Base-by-base conservation (phyloP, 1,284 basidiomycete species). In the Fomitopsis pinicola region DNA sequence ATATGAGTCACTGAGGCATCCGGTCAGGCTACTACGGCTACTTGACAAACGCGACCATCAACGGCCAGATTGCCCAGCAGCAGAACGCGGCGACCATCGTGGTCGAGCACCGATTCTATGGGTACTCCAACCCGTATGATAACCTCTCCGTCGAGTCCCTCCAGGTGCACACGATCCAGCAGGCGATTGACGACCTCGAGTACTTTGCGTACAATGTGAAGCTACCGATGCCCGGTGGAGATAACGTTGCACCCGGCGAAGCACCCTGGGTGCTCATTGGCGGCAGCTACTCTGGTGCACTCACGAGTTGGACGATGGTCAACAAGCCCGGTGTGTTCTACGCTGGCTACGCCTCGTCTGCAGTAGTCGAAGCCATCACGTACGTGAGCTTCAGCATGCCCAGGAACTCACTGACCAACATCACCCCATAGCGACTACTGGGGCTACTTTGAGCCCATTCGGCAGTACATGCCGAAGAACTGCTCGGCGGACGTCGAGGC, bases 331-430 rank as follows among this genome's bases (percentile, higher is more conserved):
- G 77, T 22, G 68, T 88, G 17, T 91, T 92, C 73, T 80, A 75
- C 60, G 87, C 87, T 4, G 88, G 82, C 5, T 89, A 89, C 68
- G 82, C 84, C 2, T 89, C 88, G 2, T 91, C 88, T 15, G 88
- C 76, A 7, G 87, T 90, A 19, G 89, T 91, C 1, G 78, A 91
- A 72, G 83, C 86, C 3, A 88, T 87, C 62, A 72, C 80, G 84
- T 86, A 63, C 56, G 80, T 72, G 28, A 5, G 5, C n/a, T 22
- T 26, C 10, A 33, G 44, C 54, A 15, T 17, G 15, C 54, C 40
- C 17, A 17, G 26, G 26, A 22, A 3, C 28, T 38, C 45, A 5
- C 19, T 54, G 6, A 30, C 8, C 54, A 46, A n/a, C 33, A 33
- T 35, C 12, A 26, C 35, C 42, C 22, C 48, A 19, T 59, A 73